These are phyloP conservation scores for Populus trichocarpa DNA, from an alignment of 441 rosid genomes.

Conservation along the genomic window DNA sequence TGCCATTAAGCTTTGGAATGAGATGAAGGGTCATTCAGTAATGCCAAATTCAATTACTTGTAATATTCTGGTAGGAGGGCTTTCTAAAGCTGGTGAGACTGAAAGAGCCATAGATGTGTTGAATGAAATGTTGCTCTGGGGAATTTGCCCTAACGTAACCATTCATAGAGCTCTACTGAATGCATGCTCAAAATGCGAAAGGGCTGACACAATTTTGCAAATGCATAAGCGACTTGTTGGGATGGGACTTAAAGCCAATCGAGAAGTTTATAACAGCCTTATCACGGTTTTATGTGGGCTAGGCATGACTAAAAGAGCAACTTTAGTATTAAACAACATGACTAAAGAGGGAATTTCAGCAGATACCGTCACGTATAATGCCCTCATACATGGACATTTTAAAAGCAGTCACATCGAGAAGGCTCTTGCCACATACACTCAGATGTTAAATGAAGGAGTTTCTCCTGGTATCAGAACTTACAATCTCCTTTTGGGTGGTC, in stretches of 20 bases:
- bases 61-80: conserved; percentile 52
- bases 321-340: conserved; percentile 54
- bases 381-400: conserved; percentile 72
- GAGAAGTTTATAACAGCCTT: conserved; percentile 60
- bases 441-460: conserved; percentile 56
- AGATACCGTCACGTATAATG: conserved; percentile 62
- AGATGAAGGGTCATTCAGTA: conserved; percentile 55
- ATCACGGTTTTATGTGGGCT: conserved; percentile 63
- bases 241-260: conserved; percentile 58
- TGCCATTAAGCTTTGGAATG: conserved; percentile 62
- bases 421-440: conserved; percentile 47
- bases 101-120: conserved; percentile 54
- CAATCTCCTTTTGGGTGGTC: conserved; percentile 66
- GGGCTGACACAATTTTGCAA: conserved; percentile 49
- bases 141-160: conserved; percentile 48
- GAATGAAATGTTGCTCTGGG: conserved; percentile 46
- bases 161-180: conserved; percentile 54
- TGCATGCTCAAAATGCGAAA: conserved; percentile 52
- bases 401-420: conserved; percentile 48
- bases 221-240: conserved; percentile 56
- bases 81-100: conserved; percentile 50
- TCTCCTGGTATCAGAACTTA: conserved; percentile 62
- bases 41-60: conserved; percentile 67
- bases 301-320: conserved; percentile 79
- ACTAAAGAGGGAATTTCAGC: conserved; percentile 45